Evolutionary conservation across 2,329 filamentous ascomycete genomes (phyloP).

Genomic region (Xylariaceae sp.): DNA sequence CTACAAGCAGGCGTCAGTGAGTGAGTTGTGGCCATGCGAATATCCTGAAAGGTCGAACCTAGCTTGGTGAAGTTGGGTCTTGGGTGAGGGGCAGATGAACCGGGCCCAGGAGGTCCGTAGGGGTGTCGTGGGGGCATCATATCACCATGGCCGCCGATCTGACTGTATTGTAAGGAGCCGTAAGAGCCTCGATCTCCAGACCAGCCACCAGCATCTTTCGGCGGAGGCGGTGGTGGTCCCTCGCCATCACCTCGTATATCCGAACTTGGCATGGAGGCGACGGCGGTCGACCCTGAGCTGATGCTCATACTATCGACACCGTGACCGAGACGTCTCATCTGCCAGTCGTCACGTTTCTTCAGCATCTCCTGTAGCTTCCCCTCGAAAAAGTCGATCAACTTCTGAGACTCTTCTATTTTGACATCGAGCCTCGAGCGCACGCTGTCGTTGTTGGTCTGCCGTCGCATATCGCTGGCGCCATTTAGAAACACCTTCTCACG

Average conservation of each 20-base stretch:
- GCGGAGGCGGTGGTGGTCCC: conserved; percentile 72
- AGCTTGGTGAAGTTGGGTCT: conserved; percentile 95
- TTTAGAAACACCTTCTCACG: conserved; percentile 94
- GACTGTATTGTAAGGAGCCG: conserved; percentile 61
- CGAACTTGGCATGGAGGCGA: conserved; percentile 47
- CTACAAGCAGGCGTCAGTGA: conserved; percentile 53
- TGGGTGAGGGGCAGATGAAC: conserved; percentile 71
- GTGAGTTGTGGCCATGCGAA: not conserved
- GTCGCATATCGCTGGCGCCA: conserved; percentile 92
- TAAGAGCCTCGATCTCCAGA: conserved; percentile 66
- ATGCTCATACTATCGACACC: conserved; percentile 73
- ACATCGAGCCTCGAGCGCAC: conserved; percentile 90
- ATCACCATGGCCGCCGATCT: conserved; percentile 70
- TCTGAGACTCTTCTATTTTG: conserved; percentile 90
- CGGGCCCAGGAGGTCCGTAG: conserved; percentile 75
- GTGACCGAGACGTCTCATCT: conserved; percentile 57
- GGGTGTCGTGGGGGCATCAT: conserved; percentile 83
- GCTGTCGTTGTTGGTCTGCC: conserved; percentile 91
- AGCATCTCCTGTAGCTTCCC: conserved; percentile 88
- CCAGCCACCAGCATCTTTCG: conserved; percentile 67
- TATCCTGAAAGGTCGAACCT: conserved; percentile 61
- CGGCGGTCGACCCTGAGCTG: conserved; percentile 53
- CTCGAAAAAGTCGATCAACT: conserved; percentile 96
- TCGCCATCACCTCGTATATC: conserved; percentile 54
- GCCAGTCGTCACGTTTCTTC: conserved; percentile 64